Evolutionary conservation across 805 yeast species (phyloP).

Genomic region (Metschnikowia aberdeeniae): DNA sequence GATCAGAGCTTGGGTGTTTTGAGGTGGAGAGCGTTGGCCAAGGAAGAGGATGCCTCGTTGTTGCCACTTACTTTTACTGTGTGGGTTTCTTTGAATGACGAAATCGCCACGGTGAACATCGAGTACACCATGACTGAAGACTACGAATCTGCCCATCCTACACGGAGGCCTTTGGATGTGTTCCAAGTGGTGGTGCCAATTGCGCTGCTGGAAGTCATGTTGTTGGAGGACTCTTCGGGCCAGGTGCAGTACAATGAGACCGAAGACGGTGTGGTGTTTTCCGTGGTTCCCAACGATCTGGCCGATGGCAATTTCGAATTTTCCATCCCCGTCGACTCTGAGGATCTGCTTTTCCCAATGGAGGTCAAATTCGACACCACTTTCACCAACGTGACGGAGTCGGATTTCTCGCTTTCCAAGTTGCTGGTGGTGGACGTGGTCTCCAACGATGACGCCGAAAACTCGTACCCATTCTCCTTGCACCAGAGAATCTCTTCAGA

Average conservation of each 20-base stretch:
- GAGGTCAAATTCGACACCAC: conserved; percentile 57
- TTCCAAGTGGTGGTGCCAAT: conserved; percentile 63
- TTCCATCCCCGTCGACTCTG: conserved; percentile 66
- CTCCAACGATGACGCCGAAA: conserved; percentile 46
- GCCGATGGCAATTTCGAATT: conserved; percentile 77
- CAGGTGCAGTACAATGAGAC: conserved; percentile 50
- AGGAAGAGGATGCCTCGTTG: conserved; percentile 44
- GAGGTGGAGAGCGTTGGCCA: conserved; percentile 81
- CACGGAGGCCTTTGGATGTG: conserved; percentile 46
- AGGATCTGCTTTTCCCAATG: conserved; percentile 88
- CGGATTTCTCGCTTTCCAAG: conserved; percentile 53
- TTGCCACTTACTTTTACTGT: conserved; percentile 72
- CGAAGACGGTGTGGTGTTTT: conserved; percentile 70
- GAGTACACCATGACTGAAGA: conserved; percentile 73
- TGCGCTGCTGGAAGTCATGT: conserved; percentile 50
- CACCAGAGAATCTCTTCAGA: conserved; percentile 56
- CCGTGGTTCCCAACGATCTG: conserved; percentile 50
- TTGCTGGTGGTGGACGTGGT: conserved; percentile 62
- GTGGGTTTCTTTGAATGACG: conserved; percentile 73
- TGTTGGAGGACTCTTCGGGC: conserved; percentile 45
- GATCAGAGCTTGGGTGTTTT: conserved; percentile 88
- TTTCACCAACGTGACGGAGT: conserved; percentile 39
- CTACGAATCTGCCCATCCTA: conserved; percentile 26
- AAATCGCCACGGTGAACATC: conserved; percentile 68
- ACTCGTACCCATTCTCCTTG: conserved; percentile 66